Base-by-base conservation (phyloP, 768 basidiomycete genomes). In the Sporobolomyces roseus region DNA sequence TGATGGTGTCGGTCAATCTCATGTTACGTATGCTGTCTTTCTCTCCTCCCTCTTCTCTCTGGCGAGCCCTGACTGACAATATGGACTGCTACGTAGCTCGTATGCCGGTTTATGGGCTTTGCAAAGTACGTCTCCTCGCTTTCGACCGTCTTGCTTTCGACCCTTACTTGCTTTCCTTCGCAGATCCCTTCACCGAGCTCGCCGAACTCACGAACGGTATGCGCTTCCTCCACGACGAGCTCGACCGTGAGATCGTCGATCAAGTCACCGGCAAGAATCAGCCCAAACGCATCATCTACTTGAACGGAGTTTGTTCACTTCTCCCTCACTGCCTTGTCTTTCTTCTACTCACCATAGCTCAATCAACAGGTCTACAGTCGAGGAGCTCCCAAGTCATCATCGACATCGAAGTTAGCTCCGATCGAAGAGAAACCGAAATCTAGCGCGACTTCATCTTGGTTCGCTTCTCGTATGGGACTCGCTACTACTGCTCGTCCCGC, bases 131-230 rank as follows among this genome's bases (percentile, higher is more conserved):
- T 59, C 17, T 25, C 36, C 33, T 19, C 13, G 0, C 45, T 23
- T 13, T 46, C 45, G 13, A 7, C 13, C 7, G 12, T 14, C 23
- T 23, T 23, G 23, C 45, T 23, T 23, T 46, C 45, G 45, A 46
- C 33, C 38, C 25, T 30, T 17, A 30, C 35, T 4, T 17, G 10
- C 5, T 16, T 27, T 27, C 30, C 36, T 3, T 25, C 16, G 23
- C 53, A 71, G 70, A 72, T 36, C 71, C 66, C 9, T 68, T 68
- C 63, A 68, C 63, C 30, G 71, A 72, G 52, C 53, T 72, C 29
- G 63, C 59, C 3, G 71, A 67, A 43, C 66, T 71, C 51, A 67
- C 70, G 21, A 25, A 67, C 27, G 66, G 63, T 46, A 71, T 67
- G 66, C 38, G 45, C 27, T 64, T 67, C 45, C 43, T 71, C 13